Evolutionary conservation across 129 eudicot genomes (phyloP), one percentile per base, ranked within the genome.

Genomic region (Sambucus nigra): DNA sequence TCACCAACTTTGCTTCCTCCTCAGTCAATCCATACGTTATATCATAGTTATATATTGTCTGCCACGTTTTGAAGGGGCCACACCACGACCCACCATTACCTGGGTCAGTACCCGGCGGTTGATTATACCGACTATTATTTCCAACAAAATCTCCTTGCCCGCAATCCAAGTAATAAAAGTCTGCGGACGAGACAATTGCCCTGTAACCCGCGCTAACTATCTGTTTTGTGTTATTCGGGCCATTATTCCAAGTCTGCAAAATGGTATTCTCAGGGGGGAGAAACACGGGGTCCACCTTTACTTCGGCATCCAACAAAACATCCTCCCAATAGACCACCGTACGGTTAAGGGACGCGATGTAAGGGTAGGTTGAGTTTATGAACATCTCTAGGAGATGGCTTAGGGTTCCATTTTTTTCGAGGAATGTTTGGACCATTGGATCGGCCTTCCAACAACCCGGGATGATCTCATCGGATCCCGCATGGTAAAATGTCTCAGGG

Each of bases 261-360:
- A 91, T 82, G 44, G 89, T 80, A 49, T 70, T 72, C 25, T 79
- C 74, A 0, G 64, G 57, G 5, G 86, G 81, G 22, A 91, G 82
- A 32, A 77, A 5, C 5, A 84, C 26, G 0, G 88, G 72, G 17
- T 57, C 38, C 19, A 81, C 83, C 15, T 69, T 72, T 33, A 91
- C 63, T 26, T 52, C 66, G 2, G 68, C 60, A 42, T 86, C 87
- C 27, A 91, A 76, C 5, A 91, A 48, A 45, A 91, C 84, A 5
- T 91, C 98, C 54, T 91, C 98, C 95, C 95, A 91, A 16, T 85
- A 91, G 32, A 91, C 79, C 16, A 71, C 80, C 0, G 95, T 85
- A 2, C 76, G 81, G 42, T 91, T 91, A 2, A 58, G 77, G 25
- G 88, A 76, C 18, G 67, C 14, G 19, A 85, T 85, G 71, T 71